Evolutionary conservation across 176 grass and related monocot species (phyloP), one percentile per base, ranked within the genome.

Genomic region (Zea luxurians): DNA sequence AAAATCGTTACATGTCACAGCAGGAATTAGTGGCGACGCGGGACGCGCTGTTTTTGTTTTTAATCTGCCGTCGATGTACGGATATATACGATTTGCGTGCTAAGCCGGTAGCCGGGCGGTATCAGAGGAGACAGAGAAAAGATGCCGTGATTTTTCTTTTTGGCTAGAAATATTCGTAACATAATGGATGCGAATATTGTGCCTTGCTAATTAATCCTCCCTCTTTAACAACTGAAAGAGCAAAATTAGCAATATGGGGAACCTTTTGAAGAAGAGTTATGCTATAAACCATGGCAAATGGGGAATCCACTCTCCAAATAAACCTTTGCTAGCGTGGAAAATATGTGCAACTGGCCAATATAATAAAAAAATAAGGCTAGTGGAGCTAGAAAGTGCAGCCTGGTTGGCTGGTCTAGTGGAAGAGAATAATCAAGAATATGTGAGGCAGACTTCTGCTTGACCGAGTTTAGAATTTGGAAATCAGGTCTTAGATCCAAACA

Each of bases 1-100:
- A 21, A 58, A 72, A 74, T 52, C 6, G 40, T 34, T 37, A 37
- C 35, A 20, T 75, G 53, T 40, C 52, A 79, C 47, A 52, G 53
- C 62, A 5, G 8, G 1, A 66, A 71, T 36, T 40, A n/a, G 18
- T 9, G 11, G 41, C 2, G 27, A 27, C 27, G 27, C 27, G 27
- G 27, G 63, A 8, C 11, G 17, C 20, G 1, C 6, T 66, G 57
- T 2, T 10, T 48, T 3, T 9, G 2, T 35, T 57, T n/a, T 13
- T 10, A 52, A 71, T 77, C 57, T 4, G 49, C n/a, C 2, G 17
- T 7, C 43, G 27, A 27, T 1, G 1, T 27, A 27, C 27, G 0
- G 12, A 16, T 27, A 17, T 38, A 11, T 55, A 17, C 15, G 74
- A 66, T 71, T 77, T 58, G 73, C 40, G 3, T 47, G 61, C 38